Base-by-base conservation (phyloP, 192 early-diverging fungal genomes). In the Linnemannia elongata region DNA sequence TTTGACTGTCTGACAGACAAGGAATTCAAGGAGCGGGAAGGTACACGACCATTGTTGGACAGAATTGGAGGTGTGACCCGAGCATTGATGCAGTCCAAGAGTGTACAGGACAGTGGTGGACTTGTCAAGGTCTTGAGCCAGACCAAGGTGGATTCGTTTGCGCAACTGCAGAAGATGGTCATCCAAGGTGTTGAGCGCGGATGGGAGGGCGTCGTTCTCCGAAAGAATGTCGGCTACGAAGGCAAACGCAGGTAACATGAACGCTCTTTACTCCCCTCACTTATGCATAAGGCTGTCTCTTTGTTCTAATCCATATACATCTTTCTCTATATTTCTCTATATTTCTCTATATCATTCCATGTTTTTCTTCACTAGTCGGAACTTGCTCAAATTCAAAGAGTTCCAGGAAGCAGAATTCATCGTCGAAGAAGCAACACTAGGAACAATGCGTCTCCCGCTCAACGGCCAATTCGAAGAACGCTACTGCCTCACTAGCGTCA, bases 151-250 rank as follows among this genome's bases (percentile, higher is more conserved):
- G 54, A 76, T 33, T 68, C 77, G 22, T 86, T 76, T 66, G 76
- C 84, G 4, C 85, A 90, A 13, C 69, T 92, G n/a, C 49, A 84
- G 17, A 33, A 69, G n/a, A 82, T 89, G 66, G 78, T 85, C 10
- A 33, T 41, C 22, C 44, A 60, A 33, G 83, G 81, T 15, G 42
- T 85, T 4, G 47, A 74, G 18, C 83, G 71, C 57, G 91, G 89
- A n/a, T 93, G 92, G 92, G 92, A 93, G 76, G 92, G 92, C 0
- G 71, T 93, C 15, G 88, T 93, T 66, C 39, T 93, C 35, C 72
- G 91, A 22, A 90, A 88, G 73, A 76, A 93, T 85, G 73, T 83
- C 17, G 79, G 79, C 10, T 93, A 92, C 66, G 89, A 92, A 77
- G 92, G 92, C 36, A 92, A 89, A 63, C 75, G 92, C 55, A 91